Conservation (phyloP, 306 rosid species). For the Rubus idaeus region DNA sequence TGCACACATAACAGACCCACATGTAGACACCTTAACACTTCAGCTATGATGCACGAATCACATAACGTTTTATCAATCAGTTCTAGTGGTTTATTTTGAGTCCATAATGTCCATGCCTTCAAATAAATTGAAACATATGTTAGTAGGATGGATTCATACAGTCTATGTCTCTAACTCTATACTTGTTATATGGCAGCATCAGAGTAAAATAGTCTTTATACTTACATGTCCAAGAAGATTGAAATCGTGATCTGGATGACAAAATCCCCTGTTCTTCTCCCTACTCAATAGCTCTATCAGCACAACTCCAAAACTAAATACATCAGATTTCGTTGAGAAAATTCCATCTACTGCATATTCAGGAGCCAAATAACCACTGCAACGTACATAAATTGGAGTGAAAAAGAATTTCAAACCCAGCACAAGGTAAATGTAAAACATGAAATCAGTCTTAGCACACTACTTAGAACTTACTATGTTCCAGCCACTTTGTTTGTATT, state of each 20-base stretch:
- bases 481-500: constrained; percentile 41
- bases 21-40: too few relatives aligned
- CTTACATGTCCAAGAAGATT: constrained; percentile 36
- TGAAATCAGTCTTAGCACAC: not conserved
- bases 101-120: constrained; percentile 34
- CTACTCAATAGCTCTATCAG: constrained; percentile 36
- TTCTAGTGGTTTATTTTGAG: constrained; percentile 10
- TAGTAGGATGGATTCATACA: not conserved
- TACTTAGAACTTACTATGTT: constrained; percentile 39
- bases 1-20: too few relatives aligned
- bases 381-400: not conserved
- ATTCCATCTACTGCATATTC: constrained; percentile 47
- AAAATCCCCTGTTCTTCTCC: constrained; percentile 24
- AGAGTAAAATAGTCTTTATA: not conserved
- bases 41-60: not conserved
- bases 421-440: not conserved
- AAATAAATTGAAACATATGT: not conserved
- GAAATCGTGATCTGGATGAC: constrained; percentile 6
- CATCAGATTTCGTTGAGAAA: constrained; percentile 43
- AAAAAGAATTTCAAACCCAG: not conserved
- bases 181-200: too few relatives aligned
- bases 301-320: constrained; percentile 43
- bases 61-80: constrained; percentile 2
- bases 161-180: not conserved
- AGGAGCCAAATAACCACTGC: constrained; percentile 47